Evolutionary conservation across 2,329 filamentous ascomycete genomes (phyloP).

Genomic region (Claviceps pusilla): DNA sequence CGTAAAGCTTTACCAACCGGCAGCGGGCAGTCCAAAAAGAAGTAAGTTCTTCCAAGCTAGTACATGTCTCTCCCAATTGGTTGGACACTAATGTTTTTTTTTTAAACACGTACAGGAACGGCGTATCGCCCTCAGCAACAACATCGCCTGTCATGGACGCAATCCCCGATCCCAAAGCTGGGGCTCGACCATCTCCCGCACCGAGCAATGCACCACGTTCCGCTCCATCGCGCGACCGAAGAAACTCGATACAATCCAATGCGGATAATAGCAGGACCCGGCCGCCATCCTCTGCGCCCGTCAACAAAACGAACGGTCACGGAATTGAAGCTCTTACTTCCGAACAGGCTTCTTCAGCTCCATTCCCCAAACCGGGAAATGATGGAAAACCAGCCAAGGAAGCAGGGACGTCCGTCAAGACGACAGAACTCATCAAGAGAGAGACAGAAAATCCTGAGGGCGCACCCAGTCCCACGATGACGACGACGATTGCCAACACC

Average conservation of each 20-base stretch:
- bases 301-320: conserved; percentile 45
- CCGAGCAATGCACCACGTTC: conserved; percentile 44
- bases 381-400: conserved; percentile 40
- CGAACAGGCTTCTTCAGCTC: conserved; percentile 20
- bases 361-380: conserved; percentile 14
- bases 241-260: conserved; percentile 53
- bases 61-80: not conserved
- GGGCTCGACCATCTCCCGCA: conserved; percentile 42
- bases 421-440: conserved; percentile 18
- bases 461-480: conserved; percentile 8
- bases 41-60: conserved; percentile 31
- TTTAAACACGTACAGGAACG: conserved; percentile 16
- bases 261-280: conserved; percentile 34
- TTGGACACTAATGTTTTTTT: not conserved
- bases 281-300: conserved; percentile 9
- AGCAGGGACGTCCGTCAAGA: conserved; percentile 18
- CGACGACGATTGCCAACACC: conserved; percentile 12
- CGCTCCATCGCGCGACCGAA: conserved; percentile 55
- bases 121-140: conserved; percentile 54
- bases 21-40: conserved; percentile 65
- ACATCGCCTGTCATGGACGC: conserved; percentile 60
- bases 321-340: conserved; percentile 21
- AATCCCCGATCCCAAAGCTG: conserved; percentile 46
- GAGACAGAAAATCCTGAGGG: conserved; percentile 18
- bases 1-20: conserved; percentile 49